Evolutionary conservation across 202 grass and related monocot species (phyloP).

Genomic region (Zizania palustris): DNA sequence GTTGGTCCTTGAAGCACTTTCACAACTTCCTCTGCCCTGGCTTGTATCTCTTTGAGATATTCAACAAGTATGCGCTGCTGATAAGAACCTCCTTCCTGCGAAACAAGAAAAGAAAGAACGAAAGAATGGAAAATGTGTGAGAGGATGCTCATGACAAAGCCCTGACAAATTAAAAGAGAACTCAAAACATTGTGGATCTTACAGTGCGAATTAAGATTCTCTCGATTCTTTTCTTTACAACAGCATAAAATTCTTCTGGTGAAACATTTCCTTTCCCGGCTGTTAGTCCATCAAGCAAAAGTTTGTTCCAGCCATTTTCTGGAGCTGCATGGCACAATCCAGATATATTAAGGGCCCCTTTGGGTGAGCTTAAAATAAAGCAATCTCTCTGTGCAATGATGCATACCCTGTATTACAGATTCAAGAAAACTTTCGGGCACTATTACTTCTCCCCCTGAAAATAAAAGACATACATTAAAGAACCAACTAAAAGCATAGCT

Average conservation of each 20-base stretch:
- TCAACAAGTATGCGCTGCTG: constrained; percentile 80
- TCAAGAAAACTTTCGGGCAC: constrained; percentile 81
- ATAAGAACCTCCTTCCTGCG: constrained; percentile 93
- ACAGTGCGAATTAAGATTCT: constrained; percentile 89
- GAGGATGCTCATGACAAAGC: not conserved
- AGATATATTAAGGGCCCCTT: not conserved
- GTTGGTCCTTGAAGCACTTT: constrained; percentile 69
- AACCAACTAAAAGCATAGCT: constrained; percentile 24
- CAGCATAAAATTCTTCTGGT: constrained; percentile 70
- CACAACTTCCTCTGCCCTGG: constrained; percentile 72
- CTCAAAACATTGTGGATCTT: constrained; percentile 41
- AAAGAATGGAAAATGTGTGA: not conserved
- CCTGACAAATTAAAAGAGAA: constrained; percentile 24
- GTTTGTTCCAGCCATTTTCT: constrained; percentile 69
- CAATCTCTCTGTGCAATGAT: not conserved
- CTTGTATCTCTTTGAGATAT: constrained; percentile 87
- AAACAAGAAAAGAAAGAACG: not conserved
- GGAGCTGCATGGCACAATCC: constrained; percentile 51
- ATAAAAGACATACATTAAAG: constrained; percentile 10
- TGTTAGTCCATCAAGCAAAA: constrained; percentile 65
- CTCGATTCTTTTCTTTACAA: constrained; percentile 79
- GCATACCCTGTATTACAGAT: constrained; percentile 72
- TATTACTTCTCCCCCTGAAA: constrained; percentile 71
- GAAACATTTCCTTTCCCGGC: constrained; percentile 69
- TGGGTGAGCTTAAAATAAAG: not conserved